phyloP scores from a whole-genome alignment of 352 stramenopile genomes.

The Phytophthora citricola region DNA sequence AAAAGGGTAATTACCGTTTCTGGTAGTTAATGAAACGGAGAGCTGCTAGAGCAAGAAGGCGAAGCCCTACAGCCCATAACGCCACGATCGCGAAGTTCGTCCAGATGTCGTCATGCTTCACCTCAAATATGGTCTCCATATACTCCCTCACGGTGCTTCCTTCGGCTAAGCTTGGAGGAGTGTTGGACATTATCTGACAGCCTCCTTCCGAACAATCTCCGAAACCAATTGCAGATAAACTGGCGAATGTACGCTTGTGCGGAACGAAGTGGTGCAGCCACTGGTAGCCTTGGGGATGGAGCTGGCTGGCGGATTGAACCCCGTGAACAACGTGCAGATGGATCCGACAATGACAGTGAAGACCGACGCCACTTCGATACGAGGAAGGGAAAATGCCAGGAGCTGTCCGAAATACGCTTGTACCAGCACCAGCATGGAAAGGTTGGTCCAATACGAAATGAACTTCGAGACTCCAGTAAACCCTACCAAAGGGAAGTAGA shows the following conservation, averaged over 20 bases:
- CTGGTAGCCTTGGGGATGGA: slow-evolving; percentile 30
- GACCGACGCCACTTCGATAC: slow-evolving; percentile 35
- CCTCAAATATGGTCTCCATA: slow-evolving; percentile 32
- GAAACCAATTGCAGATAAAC: slow-evolving; percentile 41
- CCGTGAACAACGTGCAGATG: slow-evolving; percentile 50
- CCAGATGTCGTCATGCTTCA: slow-evolving; percentile 38
- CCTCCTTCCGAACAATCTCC: slow-evolving; percentile 16
- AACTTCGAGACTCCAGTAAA: slow-evolving; percentile 21
- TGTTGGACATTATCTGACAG: slow-evolving; percentile 24
- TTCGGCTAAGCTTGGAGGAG: slow-evolving; percentile 28
- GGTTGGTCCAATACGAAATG: slow-evolving; percentile 52
- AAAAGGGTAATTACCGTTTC: neutral
- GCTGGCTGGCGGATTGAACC: slow-evolving; percentile 38
- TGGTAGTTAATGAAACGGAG: slow-evolving; percentile 27
- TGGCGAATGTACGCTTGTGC: slow-evolving; percentile 33
- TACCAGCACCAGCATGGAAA: slow-evolving; percentile 47
- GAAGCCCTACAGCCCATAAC: slow-evolving; percentile 29
- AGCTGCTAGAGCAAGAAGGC: slow-evolving; percentile 32
- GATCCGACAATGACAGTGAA: slow-evolving; percentile 40
- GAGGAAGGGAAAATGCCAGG: slow-evolving; percentile 46
- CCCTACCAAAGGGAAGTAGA: slow-evolving; percentile 18
- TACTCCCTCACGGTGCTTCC: slow-evolving; percentile 43
- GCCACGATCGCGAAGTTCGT: slow-evolving; percentile 28
- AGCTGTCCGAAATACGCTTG: slow-evolving; percentile 57
- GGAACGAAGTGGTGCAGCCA: slow-evolving; percentile 43